Evolutionary conservation across 2,329 filamentous ascomycete species (phyloP).

Genomic region (Fusarium humuli): DNA sequence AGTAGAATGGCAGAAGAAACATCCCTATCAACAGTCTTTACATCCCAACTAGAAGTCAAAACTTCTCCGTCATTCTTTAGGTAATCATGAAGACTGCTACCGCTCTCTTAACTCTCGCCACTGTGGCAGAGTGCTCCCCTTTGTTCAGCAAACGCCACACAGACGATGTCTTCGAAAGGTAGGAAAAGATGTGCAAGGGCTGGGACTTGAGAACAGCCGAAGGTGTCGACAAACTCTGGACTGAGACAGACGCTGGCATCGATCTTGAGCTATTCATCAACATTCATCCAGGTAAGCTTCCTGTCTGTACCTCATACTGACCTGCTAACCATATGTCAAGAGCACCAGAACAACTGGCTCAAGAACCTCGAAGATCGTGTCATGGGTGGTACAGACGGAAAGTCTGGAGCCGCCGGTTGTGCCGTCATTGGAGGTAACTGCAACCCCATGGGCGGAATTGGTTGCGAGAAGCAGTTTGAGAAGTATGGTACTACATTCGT

Average conservation of each 20-base stretch:
- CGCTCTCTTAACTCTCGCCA: conserved; percentile 12
- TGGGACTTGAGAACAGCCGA: conserved; percentile 19
- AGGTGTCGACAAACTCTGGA: conserved; percentile 19
- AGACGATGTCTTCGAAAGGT: not conserved
- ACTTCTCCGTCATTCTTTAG: accelerated
- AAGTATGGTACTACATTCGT: not conserved
- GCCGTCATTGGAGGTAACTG: not conserved
- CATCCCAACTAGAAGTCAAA: accelerated
- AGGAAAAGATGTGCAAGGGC: conserved; percentile 10
- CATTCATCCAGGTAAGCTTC: not conserved
- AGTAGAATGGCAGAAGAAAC: no score
- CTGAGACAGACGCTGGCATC: not conserved
- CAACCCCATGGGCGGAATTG: not conserved
- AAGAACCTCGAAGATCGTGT: conserved; percentile 17
- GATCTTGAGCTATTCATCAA: conserved; percentile 24
- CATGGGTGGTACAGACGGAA: not conserved
- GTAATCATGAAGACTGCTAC: conserved; percentile 9
- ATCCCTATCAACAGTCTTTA: not conserved
- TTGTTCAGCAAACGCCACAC: not conserved
- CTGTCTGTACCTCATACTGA: accelerated
- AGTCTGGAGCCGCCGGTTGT: conserved; percentile 8
- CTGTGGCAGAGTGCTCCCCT: not conserved
- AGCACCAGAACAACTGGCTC: conserved; percentile 18
- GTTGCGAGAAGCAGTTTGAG: conserved; percentile 16
- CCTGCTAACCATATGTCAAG: not conserved